Conservation (phyloP, 805 yeast species). For the Monosporozyma siamensis region DNA sequence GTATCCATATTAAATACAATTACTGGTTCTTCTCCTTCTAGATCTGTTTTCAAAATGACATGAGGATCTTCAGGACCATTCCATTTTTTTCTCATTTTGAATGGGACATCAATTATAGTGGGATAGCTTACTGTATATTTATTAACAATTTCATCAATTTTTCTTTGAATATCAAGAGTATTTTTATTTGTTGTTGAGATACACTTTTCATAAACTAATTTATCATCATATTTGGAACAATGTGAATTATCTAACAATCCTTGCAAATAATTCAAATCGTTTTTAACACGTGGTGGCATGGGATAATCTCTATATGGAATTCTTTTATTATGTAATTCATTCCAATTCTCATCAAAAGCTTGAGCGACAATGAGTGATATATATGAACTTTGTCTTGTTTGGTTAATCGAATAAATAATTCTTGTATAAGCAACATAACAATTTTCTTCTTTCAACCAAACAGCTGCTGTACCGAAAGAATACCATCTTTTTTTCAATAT, state of each 20-base stretch:
- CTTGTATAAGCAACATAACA: conserved; percentile 40
- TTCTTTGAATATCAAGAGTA: conserved; percentile 10
- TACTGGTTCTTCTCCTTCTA: conserved; percentile 10
- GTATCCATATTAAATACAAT: conserved; percentile 11
- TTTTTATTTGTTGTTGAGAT: conserved; percentile 12
- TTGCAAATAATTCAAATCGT: conserved; percentile 18
- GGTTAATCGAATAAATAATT: conserved; percentile 27
- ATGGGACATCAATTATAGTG: conserved; percentile 6
- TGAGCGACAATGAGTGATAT: conserved; percentile 33
- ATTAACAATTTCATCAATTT: conserved; percentile 6
- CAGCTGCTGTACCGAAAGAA: conserved; percentile 5
- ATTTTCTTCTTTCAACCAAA: conserved; percentile 38
- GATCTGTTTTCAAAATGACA: conserved; percentile 6
- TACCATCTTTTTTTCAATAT: conserved; percentile 28
- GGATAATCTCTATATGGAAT: conserved; percentile 5
- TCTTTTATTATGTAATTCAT: conserved; percentile 3
- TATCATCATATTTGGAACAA: conserved; percentile 13
- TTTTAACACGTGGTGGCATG: conserved; percentile 19
- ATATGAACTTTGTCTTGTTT: conserved; percentile 24
- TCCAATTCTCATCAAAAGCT: conserved; percentile 8
- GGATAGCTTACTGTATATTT: conserved; percentile 12
- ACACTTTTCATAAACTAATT: conserved; percentile 10
- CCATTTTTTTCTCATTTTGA: conserved; percentile 5
- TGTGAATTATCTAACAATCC: conserved; percentile 20
- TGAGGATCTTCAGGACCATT: conserved; percentile 13